Evolutionary conservation across 169 alveolate genomes (phyloP), one percentile per base, ranked within the genome.

Genomic region (Theileria equi): DNA sequence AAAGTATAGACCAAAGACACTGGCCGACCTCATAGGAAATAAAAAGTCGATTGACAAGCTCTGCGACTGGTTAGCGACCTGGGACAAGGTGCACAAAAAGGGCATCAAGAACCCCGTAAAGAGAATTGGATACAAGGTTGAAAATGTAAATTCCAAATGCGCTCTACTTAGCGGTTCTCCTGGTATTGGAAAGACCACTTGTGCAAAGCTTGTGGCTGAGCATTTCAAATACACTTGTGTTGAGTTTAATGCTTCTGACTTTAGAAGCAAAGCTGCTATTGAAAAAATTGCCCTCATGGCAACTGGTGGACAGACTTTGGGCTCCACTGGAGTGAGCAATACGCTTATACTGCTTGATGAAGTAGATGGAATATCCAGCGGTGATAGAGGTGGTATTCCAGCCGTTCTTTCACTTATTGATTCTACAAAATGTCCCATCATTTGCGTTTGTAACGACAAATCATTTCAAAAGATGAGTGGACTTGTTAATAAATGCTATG

Each of bases 111-210:
- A 88, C 71, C 89, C 52, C 54, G 78, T 58, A 2, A 58, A 44
- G 26, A 62, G 66, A 38, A 60, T 68, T 7, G 63, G 54, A 28
- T 29, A 76, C 63, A 70, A 79, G 21, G 26, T 48, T 13, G 34
- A 58, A n/a, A 32, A 66, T 8, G 50, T 54, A 5, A 34, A 28
- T 5, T 67, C 69, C 25, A 80, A 84, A 55, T 98, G 99, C 1
- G 96, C 93, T 4, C 83, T 97, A 53, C 85, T 97, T 25, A 89
- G 97, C 19, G 99, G 99, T 1, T 98, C 99, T 8, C 99, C 99
- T 10, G 99, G 99, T 16, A 94, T 96, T 28, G 99, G 99, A 10
- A 96, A 97, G 90, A 95, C 99, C 25, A 90, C 98, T 2, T 84
- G 97, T 1, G 98, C 96, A 0, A 86, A 95, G 77, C 78, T 96